Evolutionary conservation across 2,329 filamentous ascomycete genomes (phyloP), one percentile per base, ranked within the genome.

Genomic region (Thyridium curvatum): DNA sequence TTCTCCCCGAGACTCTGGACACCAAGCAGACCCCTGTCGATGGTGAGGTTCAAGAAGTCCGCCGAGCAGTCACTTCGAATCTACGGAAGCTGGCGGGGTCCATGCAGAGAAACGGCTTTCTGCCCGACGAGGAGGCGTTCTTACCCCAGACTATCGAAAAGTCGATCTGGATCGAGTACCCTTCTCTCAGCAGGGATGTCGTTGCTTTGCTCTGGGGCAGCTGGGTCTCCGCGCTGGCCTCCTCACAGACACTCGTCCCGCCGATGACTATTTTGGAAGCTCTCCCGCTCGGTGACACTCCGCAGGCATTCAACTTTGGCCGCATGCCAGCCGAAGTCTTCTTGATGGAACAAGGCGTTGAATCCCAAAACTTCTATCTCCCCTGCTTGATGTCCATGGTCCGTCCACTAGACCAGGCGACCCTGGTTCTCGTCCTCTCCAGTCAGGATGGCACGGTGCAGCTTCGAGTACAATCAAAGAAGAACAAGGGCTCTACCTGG

Each of bases 391-490:
- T 95, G 30, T 88, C 86, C 5, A 78, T 94, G 35, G 66, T 87
- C 32, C 80, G 90, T 34, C 76, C 79, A 9, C 75, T 78, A 37
- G 75, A 75, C 15, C 82, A 88, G 39, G 79, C 81, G 41, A 78
- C 79, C 37, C 73, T 90, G 7, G 79, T 82, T 37, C 80, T 89
- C 37, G 69, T 86, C 5, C 72, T 95, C 40, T 80, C 84, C 12
- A 94, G 85, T 58, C 88, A 94, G 60, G 85, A 81, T 49, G 82
- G 85, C 12, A 71, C 84, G 15, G 72, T 94, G 42, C 87, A 89
- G 48, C 64, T 95, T 29, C 68, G 75, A 34, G 79, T 96, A 12
- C 83, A 86, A 51, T 69, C 74, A 18, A 80, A 81, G 52, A 80
- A 80, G 49, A 79, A 75, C 46, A 64, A 69, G 7, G 85, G 85